These are phyloP conservation scores for Diutina rugosa DNA, from an alignment of 1,139 yeast genomes.

Conservation along the genomic window DNA sequence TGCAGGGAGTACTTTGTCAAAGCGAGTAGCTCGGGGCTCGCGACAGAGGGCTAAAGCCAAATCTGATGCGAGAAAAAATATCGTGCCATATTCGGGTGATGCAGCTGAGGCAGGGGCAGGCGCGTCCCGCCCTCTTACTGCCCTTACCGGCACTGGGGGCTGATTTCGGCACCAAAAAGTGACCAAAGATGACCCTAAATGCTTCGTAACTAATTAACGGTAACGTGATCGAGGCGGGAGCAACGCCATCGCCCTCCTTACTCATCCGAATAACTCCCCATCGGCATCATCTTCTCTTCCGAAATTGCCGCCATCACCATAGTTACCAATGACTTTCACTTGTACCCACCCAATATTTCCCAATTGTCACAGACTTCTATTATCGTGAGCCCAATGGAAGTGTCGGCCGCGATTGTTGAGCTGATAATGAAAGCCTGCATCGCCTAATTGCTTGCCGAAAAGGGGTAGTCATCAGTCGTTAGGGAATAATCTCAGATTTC, in stretches of 20 bases:
- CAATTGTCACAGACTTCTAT: neutral
- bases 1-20: neutral
- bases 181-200: neutral
- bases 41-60: neutral
- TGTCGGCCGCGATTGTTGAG: neutral
- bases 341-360: neutral
- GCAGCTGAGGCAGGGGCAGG: neutral
- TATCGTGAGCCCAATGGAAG: neutral
- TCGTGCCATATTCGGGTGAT: neutral
- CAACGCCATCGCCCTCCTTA: neutral
- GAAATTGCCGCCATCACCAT: neutral
- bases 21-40: neutral
- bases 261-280: neutral
- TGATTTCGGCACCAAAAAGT: neutral
- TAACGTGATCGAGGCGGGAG: neutral
- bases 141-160: neutral
- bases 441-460: neutral
- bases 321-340: neutral
- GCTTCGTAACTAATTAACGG: neutral
- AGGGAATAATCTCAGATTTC: neutral
- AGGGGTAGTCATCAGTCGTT: neutral
- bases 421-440: neutral
- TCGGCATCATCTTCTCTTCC: neutral
- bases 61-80: neutral
- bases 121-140: neutral